Base-by-base conservation (phyloP, 177 flowering plant genomes). In the Telopea speciosissima region DNA sequence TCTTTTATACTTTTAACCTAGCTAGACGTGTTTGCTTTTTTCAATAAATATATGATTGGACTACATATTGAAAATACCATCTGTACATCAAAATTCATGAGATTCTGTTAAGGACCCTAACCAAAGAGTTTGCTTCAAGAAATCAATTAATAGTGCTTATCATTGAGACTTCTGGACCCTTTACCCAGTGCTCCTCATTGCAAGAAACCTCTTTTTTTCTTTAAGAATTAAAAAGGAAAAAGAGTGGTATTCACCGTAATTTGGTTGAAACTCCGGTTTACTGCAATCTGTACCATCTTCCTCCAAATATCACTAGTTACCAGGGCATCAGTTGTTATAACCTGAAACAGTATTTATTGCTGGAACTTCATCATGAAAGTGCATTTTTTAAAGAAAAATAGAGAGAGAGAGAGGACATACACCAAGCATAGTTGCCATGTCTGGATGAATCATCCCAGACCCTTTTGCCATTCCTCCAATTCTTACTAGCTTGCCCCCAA, bases 381-480 rank as follows among this genome's bases (percentile, higher is more conserved):
- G 45, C 26, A 58, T 59, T 62, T 44, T 14, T 12, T 22, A 16
- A 62, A 65, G 67, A 44, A 25, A 67, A 26, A 52, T n/a, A 61
- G 33, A 65, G 63, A 63, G 56, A 67, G 63, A 44, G 65, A 54
- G 40, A 71, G 61, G 31, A 77, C 91, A 52, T 91, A 95, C 99
- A 68, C 99, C 97, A 81, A 95, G 98, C 91, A 95, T 77, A 73
- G 99, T 95, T 66, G 97, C 99, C 99, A 95, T 95, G 79, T 95
- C 91, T 66, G 99, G 99, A 72, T 95, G 99, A 73, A 95, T 93
- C 99, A 95, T 95, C 42, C 99, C 99, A 74, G 99, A 95, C 68
- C 99, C 99, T 81, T 93, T 95, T 67, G 99, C 99, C 93, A 95
- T 93, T 72, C 99, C 99, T 49, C 99, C 99, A 76, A 95, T 67